phyloP scores from a whole-genome alignment of 805 yeast species.

The Candida coquimbonensis region DNA sequence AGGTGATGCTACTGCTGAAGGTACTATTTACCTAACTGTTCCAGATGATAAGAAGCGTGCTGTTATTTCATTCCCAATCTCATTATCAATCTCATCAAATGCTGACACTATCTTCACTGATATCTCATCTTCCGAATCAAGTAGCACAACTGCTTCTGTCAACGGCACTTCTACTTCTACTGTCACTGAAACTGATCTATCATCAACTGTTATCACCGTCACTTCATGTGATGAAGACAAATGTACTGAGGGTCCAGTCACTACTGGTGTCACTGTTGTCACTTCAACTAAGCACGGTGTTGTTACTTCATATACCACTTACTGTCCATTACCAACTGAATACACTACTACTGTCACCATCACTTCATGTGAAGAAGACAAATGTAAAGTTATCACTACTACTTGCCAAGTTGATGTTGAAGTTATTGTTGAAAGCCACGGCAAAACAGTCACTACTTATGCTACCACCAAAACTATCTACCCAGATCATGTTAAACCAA shows the following conservation, averaged over 20 bases:
- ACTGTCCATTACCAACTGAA: background rate
- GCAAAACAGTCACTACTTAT: too few species aligned
- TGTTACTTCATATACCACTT: background rate
- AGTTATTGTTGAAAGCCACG: too few species aligned
- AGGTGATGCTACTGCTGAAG: background rate
- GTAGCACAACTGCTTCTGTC: background rate
- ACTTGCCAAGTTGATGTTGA: too few species aligned
- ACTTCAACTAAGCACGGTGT: background rate
- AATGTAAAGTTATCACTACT: too few species aligned
- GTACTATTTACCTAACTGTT: background rate
- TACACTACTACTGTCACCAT: too few species aligned
- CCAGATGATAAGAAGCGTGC: background rate
- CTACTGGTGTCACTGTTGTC: background rate
- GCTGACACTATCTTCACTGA: slow-evolving; percentile 11
- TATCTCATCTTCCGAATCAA: slow-evolving; percentile 9
- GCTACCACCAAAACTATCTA: too few species aligned
- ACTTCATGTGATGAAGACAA: background rate
- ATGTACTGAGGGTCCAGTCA: background rate
- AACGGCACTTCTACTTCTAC: slow-evolving; percentile 2
- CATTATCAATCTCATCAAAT: slow-evolving; percentile 6
- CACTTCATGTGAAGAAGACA: too few species aligned
- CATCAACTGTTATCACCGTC: background rate
- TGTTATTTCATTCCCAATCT: background rate
- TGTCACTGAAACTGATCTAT: background rate
- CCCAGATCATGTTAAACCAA: too few species aligned